Evolutionary conservation across 345 rosid species (phyloP).

Genomic region (Brassica rapa): DNA sequence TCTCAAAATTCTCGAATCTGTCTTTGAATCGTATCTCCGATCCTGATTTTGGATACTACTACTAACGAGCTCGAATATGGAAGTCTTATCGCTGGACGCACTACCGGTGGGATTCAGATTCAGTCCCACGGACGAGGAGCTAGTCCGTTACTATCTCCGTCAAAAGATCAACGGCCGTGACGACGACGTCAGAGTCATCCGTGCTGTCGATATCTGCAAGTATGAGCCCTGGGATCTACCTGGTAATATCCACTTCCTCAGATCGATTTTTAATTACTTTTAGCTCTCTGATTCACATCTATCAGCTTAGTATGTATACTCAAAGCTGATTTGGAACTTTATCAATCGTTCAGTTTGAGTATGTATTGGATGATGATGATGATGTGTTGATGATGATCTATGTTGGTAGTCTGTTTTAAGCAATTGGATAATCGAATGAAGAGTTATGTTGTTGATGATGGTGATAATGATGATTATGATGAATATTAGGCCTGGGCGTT

Average conservation of each 20-base stretch:
- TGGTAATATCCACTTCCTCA: conserved; percentile 41
- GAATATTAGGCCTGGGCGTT: too few species aligned
- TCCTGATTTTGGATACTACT: not conserved
- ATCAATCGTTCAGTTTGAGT: not conserved
- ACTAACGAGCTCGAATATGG: conserved; percentile 33
- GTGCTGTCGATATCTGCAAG: conserved; percentile 85
- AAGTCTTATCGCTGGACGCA: conserved; percentile 54
- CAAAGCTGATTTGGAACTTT: not conserved
- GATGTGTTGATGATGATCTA: too few species aligned
- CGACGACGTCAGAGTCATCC: conserved; percentile 58
- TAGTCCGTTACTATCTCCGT: conserved; percentile 68
- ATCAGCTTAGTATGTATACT: not conserved
- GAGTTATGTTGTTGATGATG: too few species aligned
- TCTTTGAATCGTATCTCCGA: not conserved
- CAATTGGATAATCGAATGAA: too few species aligned
- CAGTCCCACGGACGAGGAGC: conserved; percentile 84
- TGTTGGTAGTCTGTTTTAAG: too few species aligned
- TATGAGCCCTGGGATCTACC: conserved; percentile 97
- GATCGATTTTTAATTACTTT: not conserved
- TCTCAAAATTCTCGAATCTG: not conserved
- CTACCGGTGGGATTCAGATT: conserved; percentile 88
- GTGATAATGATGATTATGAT: too few species aligned
- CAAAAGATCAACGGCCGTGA: conserved; percentile 70
- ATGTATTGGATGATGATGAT: not conserved
- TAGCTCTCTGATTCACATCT: not conserved